phyloP scores from a whole-genome alignment of 208 protist species.

The Wallacemonas sp. region DNA sequence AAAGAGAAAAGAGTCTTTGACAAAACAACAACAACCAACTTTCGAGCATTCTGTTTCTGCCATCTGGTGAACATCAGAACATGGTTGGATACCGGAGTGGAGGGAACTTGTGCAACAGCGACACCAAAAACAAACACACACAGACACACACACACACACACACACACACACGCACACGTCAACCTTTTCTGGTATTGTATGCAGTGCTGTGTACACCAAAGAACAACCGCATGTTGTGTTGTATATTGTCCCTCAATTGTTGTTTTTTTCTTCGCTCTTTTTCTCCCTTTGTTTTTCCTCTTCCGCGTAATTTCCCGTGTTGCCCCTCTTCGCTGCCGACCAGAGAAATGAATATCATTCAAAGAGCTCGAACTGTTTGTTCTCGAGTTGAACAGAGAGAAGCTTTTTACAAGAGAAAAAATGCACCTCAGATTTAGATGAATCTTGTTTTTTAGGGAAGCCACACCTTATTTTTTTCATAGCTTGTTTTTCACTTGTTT shows the following conservation, averaged over 20 bases:
- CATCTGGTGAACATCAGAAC: too few species aligned
- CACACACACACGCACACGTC: too few species aligned
- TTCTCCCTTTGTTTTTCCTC: too few species aligned
- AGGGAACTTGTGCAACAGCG: too few species aligned
- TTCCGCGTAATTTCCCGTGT: not conserved
- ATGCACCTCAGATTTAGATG: not conserved
- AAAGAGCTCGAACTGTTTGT: not conserved
- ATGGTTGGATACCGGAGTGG: too few species aligned
- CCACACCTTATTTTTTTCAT: constrained; percentile 19
- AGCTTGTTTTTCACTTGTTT: not conserved
- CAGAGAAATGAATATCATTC: constrained; percentile 5
- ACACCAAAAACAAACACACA: too few species aligned
- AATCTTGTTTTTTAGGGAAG: not conserved
- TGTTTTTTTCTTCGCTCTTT: not conserved
- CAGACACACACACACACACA: too few species aligned
- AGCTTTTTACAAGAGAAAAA: not conserved
- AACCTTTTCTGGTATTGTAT: too few species aligned
- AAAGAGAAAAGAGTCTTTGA: not conserved
- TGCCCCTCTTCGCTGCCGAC: not conserved
- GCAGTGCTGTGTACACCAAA: too few species aligned
- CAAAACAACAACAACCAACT: too few species aligned
- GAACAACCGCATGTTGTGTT: too few species aligned
- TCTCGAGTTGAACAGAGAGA: constrained; percentile 8
- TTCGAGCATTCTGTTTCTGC: too few species aligned
- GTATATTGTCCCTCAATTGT: not conserved